Evolutionary conservation across 176 grass and related monocot species (phyloP).

Genomic region (Musa schizocarpa): DNA sequence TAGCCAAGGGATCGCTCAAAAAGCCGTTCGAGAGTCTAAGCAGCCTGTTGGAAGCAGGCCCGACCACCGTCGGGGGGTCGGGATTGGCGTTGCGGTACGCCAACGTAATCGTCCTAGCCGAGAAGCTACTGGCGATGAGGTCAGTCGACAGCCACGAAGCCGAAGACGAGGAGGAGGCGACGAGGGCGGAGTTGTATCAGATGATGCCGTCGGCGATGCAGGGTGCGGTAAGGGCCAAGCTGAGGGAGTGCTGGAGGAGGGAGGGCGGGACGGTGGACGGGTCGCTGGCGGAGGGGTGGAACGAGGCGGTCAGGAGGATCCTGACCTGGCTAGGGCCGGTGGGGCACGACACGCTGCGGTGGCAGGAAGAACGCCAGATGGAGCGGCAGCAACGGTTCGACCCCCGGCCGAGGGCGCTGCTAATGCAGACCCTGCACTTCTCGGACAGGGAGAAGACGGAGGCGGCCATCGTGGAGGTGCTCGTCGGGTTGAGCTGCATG

Average conservation of each 20-base stretch:
- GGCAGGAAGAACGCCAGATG: slow-evolving; percentile 70
- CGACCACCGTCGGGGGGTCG: slow-evolving; percentile 44
- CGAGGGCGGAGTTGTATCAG: slow-evolving; percentile 61
- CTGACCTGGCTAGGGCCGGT: slow-evolving; percentile 62
- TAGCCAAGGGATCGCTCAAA: slow-evolving; percentile 12
- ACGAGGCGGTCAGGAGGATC: slow-evolving; percentile 26
- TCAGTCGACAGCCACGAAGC: slow-evolving; percentile 6
- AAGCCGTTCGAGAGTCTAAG: slow-evolving; percentile 10
- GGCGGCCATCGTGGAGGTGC: slow-evolving; percentile 55
- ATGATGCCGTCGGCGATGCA: slow-evolving; percentile 64
- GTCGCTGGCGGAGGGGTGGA: slow-evolving; percentile 31
- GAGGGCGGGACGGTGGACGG: slow-evolving; percentile 26
- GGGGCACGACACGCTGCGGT: slow-evolving; percentile 62
- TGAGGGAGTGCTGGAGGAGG: slow-evolving; percentile 46
- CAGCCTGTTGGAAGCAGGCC: slow-evolving; percentile 23
- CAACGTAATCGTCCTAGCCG: slow-evolving; percentile 44
- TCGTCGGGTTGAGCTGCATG: slow-evolving; percentile 57
- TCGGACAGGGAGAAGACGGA: slow-evolving; percentile 61
- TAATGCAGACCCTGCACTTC: slow-evolving; percentile 84
- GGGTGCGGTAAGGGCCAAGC: slow-evolving; percentile 35
- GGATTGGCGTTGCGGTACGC: slow-evolving; percentile 59
- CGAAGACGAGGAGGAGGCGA: slow-evolving; percentile 27
- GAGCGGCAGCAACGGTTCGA: slow-evolving; percentile 61
- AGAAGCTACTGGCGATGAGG: slow-evolving; percentile 33
- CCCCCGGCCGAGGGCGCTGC: slow-evolving; percentile 32